Percentiles rank a stretch among this genome's conserved stretches.
Conservation (phyloP, 139 green algal genomes). For the Picochlorum sp. region DNA sequence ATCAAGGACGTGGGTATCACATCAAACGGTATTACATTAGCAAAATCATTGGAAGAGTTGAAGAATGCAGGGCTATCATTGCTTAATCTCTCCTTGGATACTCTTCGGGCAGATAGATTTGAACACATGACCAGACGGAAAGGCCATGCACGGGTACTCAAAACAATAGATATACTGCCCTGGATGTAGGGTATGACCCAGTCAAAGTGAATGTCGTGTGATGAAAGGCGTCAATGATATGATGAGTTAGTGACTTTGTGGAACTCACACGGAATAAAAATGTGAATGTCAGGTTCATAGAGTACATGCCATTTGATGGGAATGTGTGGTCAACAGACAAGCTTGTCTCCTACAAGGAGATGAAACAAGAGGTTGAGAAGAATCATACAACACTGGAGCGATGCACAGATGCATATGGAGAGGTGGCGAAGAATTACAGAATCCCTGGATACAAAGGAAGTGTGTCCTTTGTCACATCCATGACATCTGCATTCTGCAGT, state of each 20-base stretch:
- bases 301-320: conserved; percentile 99
- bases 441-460: conserved; percentile 62
- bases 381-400: background rate
- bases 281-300: conserved; percentile 99
- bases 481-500: conserved; percentile 93
- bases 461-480: conserved; percentile 93
- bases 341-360: conserved; percentile 81
- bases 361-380: conserved; percentile 12
- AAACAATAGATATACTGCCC: conserved; percentile 61
- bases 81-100: conserved; percentile 95
- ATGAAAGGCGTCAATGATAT: conserved; percentile 96
- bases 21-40: conserved; percentile 84
- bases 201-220: conserved; percentile 96
- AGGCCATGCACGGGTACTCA: conserved; percentile 71
- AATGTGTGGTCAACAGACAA: conserved; percentile 87
- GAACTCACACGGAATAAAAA: conserved; percentile 66
- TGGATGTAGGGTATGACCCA: conserved; percentile 70
- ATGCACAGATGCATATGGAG: conserved; percentile 46
- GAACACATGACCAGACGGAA: conserved; percentile 73
- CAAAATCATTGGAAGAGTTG: conserved; percentile 53
- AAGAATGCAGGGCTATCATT: conserved; percentile 61
- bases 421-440: conserved; percentile 93
- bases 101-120: conserved; percentile 80
- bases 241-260: conserved; percentile 95
- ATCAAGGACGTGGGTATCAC: conserved; percentile 78